These are phyloP conservation scores for Clohesyomyces aquaticus DNA, from an alignment of 495 filamentous ascomycete species.

Conservation along the genomic window DNA sequence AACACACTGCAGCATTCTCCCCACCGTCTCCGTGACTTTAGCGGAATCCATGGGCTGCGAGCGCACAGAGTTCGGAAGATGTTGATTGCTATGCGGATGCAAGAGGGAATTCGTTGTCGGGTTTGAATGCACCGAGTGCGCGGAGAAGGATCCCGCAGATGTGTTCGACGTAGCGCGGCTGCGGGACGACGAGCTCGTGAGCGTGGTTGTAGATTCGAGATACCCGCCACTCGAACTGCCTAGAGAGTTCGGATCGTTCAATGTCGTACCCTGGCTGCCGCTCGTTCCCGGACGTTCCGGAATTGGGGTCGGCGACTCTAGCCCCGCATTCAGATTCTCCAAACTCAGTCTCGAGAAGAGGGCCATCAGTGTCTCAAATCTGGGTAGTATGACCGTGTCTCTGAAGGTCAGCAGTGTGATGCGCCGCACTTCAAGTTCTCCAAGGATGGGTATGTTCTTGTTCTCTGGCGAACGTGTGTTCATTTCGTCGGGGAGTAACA, in stretches of 20 bases:
- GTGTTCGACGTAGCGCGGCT: conserved; percentile 68
- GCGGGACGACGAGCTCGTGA: conserved; percentile 71
- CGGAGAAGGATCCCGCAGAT: conserved; percentile 62
- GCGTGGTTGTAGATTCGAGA: conserved; percentile 59
- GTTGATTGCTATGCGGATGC: too few species aligned
- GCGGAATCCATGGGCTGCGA: conserved; percentile 65
- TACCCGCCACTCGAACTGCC: conserved; percentile 43
- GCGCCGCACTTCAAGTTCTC: conserved; percentile 80
- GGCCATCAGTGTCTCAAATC: conserved; percentile 80
- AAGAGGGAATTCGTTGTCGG: too few species aligned
- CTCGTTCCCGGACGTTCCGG: conserved; percentile 50
- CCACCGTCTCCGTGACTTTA: conserved; percentile 89
- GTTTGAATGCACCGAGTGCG: conserved; percentile 53
- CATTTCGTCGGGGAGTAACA: conserved; percentile 50
- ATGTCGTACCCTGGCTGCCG: too few species aligned
- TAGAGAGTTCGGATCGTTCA: conserved; percentile 19
- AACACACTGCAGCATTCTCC: conserved; percentile 95
- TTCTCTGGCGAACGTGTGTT: conserved; percentile 34
- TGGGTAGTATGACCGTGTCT: conserved; percentile 81
- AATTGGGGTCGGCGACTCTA: conserved; percentile 35
- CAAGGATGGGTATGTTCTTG: conserved; percentile 50
- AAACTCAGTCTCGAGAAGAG: conserved; percentile 91
- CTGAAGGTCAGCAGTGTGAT: conserved; percentile 89
- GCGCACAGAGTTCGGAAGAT: conserved; percentile 22
- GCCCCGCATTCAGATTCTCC: conserved; percentile 70